phyloP scores from a whole-genome alignment of 139 green algal genomes.

The Haematococcus sp. region DNA sequence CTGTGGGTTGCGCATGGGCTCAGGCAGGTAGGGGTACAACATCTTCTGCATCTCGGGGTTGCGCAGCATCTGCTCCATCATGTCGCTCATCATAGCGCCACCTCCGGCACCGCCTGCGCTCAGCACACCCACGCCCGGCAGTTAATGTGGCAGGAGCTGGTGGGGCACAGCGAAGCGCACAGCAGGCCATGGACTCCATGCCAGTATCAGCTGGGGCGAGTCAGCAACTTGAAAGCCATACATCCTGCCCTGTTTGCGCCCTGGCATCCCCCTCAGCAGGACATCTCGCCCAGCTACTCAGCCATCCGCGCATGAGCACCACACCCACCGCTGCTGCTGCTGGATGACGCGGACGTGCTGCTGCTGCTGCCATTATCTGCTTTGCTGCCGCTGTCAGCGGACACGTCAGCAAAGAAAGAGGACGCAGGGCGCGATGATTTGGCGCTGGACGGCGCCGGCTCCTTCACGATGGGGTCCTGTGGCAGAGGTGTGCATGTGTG shows the following conservation, averaged over 20 bases:
- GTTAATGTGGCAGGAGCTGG: background rate
- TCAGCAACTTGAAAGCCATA: too few relatives aligned
- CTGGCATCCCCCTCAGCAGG: too few relatives aligned
- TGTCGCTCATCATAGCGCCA: conserved; percentile 23
- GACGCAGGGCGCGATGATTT: background rate
- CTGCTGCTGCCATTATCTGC: background rate
- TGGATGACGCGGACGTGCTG: background rate
- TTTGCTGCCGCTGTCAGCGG: background rate
- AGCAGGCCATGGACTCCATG: too few relatives aligned
- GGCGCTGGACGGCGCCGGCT: conserved; percentile 24
- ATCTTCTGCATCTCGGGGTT: conserved; percentile 84
- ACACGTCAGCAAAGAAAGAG: conserved; percentile 39
- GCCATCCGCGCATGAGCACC: too few relatives aligned
- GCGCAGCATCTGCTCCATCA: conserved; percentile 60
- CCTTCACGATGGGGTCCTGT: conserved; percentile 49
- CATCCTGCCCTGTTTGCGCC: too few relatives aligned
- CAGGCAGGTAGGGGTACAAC: conserved; percentile 88
- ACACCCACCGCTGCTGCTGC: background rate
- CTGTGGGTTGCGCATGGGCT: conserved; percentile 83
- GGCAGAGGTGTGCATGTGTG: background rate
- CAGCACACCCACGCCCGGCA: conserved; percentile 5
- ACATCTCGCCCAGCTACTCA: too few relatives aligned
- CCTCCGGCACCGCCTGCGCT: background rate
- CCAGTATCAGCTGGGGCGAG: too few relatives aligned
- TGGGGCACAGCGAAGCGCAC: background rate